Conservation (phyloP, 805 yeast species). For the Hanseniaspora vineae region DNA sequence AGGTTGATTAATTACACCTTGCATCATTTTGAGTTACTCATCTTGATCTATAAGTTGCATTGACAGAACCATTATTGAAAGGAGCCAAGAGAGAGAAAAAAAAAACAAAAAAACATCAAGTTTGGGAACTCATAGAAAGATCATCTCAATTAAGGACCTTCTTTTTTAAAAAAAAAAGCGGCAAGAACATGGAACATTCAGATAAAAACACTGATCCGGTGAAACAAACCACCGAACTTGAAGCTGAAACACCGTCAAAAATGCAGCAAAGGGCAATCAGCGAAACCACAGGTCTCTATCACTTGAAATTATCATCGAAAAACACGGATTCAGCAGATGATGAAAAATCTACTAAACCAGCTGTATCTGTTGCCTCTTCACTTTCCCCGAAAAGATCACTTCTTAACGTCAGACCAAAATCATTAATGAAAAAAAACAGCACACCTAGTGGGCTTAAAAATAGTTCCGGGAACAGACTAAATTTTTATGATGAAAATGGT, state of each 20-base stretch:
- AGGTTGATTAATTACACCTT: no score
- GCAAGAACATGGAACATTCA: neutral
- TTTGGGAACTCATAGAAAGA: no score
- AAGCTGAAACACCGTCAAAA: neutral
- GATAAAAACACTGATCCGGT: neutral
- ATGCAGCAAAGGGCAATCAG: slow-evolving; percentile 31
- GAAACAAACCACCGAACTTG: neutral
- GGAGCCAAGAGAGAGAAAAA: no score
- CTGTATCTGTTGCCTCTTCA: neutral
- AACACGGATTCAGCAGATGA: neutral
- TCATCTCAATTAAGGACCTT: no score
- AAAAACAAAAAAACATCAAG: no score
- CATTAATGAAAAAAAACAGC: neutral
- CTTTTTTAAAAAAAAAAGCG: no score
- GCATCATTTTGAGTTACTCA: no score
- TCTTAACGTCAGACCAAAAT: neutral
- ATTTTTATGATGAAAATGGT: neutral
- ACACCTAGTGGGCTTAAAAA: neutral
- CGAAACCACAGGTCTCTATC: slow-evolving; percentile 36
- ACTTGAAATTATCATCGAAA: neutral
- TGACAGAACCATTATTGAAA: no score
- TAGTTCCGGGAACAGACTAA: neutral
- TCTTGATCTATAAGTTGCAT: no score
- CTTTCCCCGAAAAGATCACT: neutral
- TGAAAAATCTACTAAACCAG: neutral